Evolutionary conservation across 768 basidiomycete species (phyloP).

Genomic region (Trametes coccinea): DNA sequence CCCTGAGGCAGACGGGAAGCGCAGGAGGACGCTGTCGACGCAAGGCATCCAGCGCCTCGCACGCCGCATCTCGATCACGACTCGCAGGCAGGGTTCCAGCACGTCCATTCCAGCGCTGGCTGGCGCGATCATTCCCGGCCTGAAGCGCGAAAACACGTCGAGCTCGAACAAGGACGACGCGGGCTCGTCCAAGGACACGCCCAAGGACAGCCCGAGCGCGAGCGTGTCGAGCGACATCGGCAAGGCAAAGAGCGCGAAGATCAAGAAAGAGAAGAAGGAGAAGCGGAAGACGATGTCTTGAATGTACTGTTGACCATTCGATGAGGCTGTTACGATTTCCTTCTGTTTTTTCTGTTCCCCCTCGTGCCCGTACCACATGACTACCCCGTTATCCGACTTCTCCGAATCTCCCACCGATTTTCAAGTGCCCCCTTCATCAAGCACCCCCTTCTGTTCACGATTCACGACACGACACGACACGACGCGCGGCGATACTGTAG

Average conservation of each 20-base stretch:
- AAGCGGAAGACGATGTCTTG: slow-evolving; percentile 53
- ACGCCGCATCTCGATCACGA: slow-evolving; percentile 66
- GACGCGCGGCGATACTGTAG: slow-evolving; percentile 26
- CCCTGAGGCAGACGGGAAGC: slow-evolving; percentile 70
- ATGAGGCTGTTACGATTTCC: neutral
- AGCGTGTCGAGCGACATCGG: slow-evolving; percentile 57
- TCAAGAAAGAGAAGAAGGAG: slow-evolving; percentile 60
- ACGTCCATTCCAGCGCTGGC: slow-evolving; percentile 46
- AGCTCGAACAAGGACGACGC: slow-evolving; percentile 32
- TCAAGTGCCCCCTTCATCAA: neutral
- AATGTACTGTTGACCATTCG: slow-evolving; percentile 2
- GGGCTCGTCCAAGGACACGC: slow-evolving; percentile 20
- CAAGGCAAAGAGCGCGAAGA: slow-evolving; percentile 46
- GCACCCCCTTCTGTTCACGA: slow-evolving; percentile 8
- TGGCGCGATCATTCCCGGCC: slow-evolving; percentile 45
- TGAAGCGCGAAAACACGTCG: slow-evolving; percentile 51
- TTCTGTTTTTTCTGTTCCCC: neutral
- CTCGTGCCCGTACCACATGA: slow-evolving; percentile 17
- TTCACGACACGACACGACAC: slow-evolving; percentile 24
- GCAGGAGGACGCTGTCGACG: slow-evolving; percentile 72
- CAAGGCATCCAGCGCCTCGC: slow-evolving; percentile 87
- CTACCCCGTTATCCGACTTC: slow-evolving; percentile 8
- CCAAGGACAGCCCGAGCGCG: slow-evolving; percentile 54
- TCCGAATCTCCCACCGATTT: neutral
- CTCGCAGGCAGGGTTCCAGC: slow-evolving; percentile 53